Percentiles rank a stretch among this genome's conserved stretches.
phyloP scores from a whole-genome alignment of 1,139 yeast genomes.

The Torulaspora globosa region DNA sequence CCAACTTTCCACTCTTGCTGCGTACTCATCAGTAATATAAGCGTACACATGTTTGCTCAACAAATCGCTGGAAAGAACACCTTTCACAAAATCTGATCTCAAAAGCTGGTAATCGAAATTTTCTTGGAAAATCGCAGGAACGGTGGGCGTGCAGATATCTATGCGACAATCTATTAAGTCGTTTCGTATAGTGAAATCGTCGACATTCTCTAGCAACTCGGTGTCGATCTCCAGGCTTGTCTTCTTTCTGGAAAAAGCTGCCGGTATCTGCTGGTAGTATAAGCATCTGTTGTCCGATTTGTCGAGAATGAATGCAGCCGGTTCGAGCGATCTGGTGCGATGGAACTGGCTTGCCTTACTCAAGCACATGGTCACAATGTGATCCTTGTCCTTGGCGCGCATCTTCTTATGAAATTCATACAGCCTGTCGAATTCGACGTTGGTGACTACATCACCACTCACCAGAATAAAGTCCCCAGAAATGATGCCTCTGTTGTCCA shows the following conservation, averaged over 20 bases:
- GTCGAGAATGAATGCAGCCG: slow-evolving; percentile 81
- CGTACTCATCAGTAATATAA: slow-evolving; percentile 73
- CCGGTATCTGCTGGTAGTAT: slow-evolving; percentile 72
- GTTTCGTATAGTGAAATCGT: slow-evolving; percentile 75
- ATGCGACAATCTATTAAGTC: slow-evolving; percentile 95
- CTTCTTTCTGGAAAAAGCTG: slow-evolving; percentile 50
- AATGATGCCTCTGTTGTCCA: slow-evolving; percentile 85
- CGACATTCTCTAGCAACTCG: slow-evolving; percentile 73
- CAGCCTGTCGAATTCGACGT: slow-evolving; percentile 72
- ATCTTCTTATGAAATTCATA: slow-evolving; percentile 69
- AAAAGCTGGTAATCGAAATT: slow-evolving; percentile 89
- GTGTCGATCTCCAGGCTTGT: slow-evolving; percentile 71
- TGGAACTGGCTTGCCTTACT: slow-evolving; percentile 84
- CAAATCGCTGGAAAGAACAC: slow-evolving; percentile 85
- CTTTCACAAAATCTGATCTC: slow-evolving; percentile 83
- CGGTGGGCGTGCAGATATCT: slow-evolving; percentile 91
- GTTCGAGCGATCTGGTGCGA: slow-evolving; percentile 74
- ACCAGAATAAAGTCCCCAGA: slow-evolving; percentile 85
- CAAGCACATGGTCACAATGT: slow-evolving; percentile 89
- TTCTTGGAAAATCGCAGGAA: slow-evolving; percentile 92
- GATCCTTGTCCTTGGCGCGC: slow-evolving; percentile 74
- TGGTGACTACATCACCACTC: slow-evolving; percentile 92
- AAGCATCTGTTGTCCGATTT: slow-evolving; percentile 69
- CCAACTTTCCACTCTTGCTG: slow-evolving; percentile 92
- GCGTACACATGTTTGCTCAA: slow-evolving; percentile 89